Conservation (phyloP, 2,329 filamentous ascomycete species). For the Albophoma yamanashiensis region DNA sequence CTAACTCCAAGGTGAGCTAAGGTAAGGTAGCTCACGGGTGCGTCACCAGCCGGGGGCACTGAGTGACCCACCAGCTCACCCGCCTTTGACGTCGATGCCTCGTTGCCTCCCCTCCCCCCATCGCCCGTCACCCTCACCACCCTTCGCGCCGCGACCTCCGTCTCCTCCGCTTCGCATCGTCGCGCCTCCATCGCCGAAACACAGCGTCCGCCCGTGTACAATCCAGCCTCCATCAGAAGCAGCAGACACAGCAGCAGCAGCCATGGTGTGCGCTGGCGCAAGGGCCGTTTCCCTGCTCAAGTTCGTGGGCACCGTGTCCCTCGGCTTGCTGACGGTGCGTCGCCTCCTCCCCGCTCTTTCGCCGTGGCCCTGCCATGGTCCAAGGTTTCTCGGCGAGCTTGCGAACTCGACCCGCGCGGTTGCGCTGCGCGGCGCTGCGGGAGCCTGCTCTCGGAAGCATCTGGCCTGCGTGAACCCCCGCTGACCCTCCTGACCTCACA, state of each 20-base stretch:
- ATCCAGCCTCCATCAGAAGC: background rate
- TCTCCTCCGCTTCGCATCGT: background rate
- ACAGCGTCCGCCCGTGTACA: background rate
- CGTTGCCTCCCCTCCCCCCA: background rate
- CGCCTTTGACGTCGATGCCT: background rate
- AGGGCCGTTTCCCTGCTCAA: slow-evolving; percentile 62
- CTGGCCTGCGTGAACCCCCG: background rate
- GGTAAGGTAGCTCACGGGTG: background rate
- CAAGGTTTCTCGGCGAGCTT: background rate
- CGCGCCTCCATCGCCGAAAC: background rate
- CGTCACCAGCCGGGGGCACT: background rate
- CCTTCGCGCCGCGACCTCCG: background rate
- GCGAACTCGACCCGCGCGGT: background rate
- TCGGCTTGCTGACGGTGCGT: slow-evolving; percentile 80
- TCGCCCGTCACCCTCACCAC: background rate
- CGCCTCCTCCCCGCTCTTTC: slow-evolving; percentile 1
- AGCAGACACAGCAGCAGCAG: slow-evolving; percentile 6
- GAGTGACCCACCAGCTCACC: background rate
- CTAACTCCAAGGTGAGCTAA: too few relatives aligned
- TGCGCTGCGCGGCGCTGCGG: background rate
- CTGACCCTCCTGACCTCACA: slow-evolving; percentile 23
- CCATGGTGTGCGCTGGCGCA: slow-evolving; percentile 52
- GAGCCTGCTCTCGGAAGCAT: background rate
- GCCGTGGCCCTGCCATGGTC: slow-evolving; percentile 1
- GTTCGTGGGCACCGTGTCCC: slow-evolving; percentile 83